Base-by-base conservation (phyloP, 139 green algal species). In the Picochlorum sp. region DNA sequence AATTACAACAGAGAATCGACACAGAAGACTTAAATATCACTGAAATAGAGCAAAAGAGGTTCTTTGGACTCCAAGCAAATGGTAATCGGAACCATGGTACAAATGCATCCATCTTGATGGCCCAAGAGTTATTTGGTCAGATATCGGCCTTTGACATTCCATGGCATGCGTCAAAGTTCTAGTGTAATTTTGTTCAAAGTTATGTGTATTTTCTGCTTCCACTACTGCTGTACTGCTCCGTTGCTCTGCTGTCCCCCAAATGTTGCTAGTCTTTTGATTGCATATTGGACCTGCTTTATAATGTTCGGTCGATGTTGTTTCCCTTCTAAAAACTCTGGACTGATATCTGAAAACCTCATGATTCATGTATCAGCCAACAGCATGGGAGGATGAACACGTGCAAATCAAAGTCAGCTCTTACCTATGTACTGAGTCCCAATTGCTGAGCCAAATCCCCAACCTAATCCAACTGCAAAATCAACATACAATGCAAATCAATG, bases 381-480 rank as follows among this genome's bases (percentile, higher is more conserved):
- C n/a, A n/a, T n/a, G n/a, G n/a, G n/a, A n/a, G n/a, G n/a, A n/a
- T n/a, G n/a, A n/a, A n/a, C n/a, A n/a, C n/a, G n/a, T n/a, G n/a
- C n/a, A n/a, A n/a, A n/a, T n/a, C n/a, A n/a, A n/a, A 44, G 2
- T 3, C 18, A 16, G n/a, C 37, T 44, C 2, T 66, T 54, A 30
- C 63, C 63, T 35, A 71, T 71, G 33, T 71, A 71, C 26, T 63
- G 41, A 6, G 64, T 66, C 37, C 64, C 64, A 2, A 71, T 7
- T 1, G 35, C 64, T 6, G 41, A 36, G 8, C 64, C 64, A 10
- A 33, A n/a, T 24, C 63, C 63, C 51, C 51, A 70, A 22, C 64
- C 63, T 24, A 71, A 33, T 18, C 53, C 64, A 22, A 45, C 55
- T 54, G 50, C 52, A 56, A 14, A 33, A 2, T 12, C 18, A 53